These are phyloP conservation scores for Phoenix dactylifera DNA, from an alignment of 176 grass and related monocot genomes.

Conservation along the genomic window DNA sequence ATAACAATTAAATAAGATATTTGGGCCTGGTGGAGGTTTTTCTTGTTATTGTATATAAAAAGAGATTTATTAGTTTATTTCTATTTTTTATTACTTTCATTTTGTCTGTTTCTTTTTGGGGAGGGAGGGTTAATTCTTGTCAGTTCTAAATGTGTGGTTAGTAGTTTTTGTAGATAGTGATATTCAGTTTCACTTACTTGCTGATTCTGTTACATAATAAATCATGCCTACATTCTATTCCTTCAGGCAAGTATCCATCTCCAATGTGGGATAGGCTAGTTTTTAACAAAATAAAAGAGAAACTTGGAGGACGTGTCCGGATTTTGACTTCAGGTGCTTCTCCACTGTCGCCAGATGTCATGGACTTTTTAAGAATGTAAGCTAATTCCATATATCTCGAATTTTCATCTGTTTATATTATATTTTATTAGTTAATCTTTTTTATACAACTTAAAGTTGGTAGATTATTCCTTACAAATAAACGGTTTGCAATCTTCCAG, in stretches of 20 bases:
- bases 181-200: neutral
- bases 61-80: too few relatives aligned
- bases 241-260: slow-evolving; percentile 62
- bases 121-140: neutral
- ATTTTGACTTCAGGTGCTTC: slow-evolving; percentile 86
- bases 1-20: too few relatives aligned
- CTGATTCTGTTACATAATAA: neutral
- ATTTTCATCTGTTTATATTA: neutral
- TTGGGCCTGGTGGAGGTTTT: too few relatives aligned
- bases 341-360: slow-evolving; percentile 80
- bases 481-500: slow-evolving; percentile 24
- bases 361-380: slow-evolving; percentile 98
- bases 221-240: slow-evolving; percentile 10
- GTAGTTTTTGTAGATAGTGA: neutral
- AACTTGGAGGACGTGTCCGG: slow-evolving; percentile 77
- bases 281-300: slow-evolving; percentile 97
- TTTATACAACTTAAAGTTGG: too few relatives aligned
- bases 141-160: neutral
- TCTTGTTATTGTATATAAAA: too few relatives aligned
- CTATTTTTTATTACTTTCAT: too few relatives aligned
- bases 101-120: too few relatives aligned
- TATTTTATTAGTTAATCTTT: too few relatives aligned
- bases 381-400: slow-evolving; percentile 21
- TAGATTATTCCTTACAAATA: too few relatives aligned
- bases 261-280: slow-evolving; percentile 94